phyloP scores from a whole-genome alignment of 192 early-diverging fungal species.

The Piromyces finnis region DNA sequence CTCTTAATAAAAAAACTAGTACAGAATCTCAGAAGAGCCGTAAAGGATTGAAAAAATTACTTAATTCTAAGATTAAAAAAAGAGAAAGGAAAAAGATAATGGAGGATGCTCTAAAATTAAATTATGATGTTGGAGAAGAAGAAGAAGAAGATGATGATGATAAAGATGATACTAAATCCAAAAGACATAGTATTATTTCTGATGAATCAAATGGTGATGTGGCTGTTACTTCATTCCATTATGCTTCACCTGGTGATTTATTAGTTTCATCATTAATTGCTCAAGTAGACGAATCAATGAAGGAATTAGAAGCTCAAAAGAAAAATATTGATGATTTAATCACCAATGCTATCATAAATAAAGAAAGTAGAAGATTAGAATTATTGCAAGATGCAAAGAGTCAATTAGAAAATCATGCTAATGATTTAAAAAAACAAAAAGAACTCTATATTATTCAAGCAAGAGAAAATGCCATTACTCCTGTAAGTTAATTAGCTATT shows the following conservation, averaged over 20 bases:
- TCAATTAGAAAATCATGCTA: not conserved
- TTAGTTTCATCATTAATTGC: constrained; percentile 32
- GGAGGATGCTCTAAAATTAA: not conserved
- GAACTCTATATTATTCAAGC: constrained; percentile 34
- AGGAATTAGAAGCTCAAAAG: constrained; percentile 38
- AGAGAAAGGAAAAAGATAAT: not conserved
- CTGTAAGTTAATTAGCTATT: constrained; percentile 16
- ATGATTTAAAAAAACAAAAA: constrained; percentile 34
- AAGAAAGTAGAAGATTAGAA: not conserved
- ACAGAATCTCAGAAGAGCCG: not conserved
- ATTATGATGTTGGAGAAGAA: not conserved
- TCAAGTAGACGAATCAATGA: constrained; percentile 26
- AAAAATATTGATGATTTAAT: constrained; percentile 47
- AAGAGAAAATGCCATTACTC: constrained; percentile 37
- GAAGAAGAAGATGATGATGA: not conserved
- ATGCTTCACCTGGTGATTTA: constrained; percentile 50
- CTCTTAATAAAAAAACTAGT: not conserved
- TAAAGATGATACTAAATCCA: not conserved
- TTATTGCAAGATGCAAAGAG: not conserved
- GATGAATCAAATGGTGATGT: not conserved
- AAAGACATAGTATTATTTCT: not conserved
- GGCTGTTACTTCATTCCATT: constrained; percentile 8
- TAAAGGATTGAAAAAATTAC: not conserved
- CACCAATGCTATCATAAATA: constrained; percentile 25
- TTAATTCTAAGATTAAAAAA: not conserved